A percentile compares a stretch with the other conserved stretches of the same genome.
phyloP scores from a whole-genome alignment of 768 basidiomycete genomes.

The Trametes maxima region DNA sequence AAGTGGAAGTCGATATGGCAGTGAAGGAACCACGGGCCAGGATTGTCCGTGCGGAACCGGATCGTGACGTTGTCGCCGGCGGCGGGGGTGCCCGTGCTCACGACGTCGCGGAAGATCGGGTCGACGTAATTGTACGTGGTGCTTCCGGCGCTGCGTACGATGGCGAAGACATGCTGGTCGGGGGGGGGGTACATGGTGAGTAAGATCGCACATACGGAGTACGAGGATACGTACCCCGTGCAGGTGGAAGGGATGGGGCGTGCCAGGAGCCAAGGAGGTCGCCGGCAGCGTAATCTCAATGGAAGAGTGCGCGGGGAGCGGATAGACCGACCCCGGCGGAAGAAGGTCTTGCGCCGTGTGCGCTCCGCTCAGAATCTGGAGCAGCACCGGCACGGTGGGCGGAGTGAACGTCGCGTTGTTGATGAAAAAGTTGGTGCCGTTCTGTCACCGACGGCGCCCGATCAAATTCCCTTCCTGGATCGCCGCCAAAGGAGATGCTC shows the following conservation, averaged over 20 bases:
- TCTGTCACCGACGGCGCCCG: not conserved
- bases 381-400: slow-evolving; percentile 45
- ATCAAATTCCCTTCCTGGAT: slow-evolving; percentile 4
- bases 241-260: slow-evolving; percentile 20
- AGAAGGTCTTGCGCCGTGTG: slow-evolving; percentile 40
- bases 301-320: slow-evolving; percentile 43
- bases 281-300: slow-evolving; percentile 14
- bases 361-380: slow-evolving; percentile 28
- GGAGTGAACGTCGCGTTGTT: slow-evolving; percentile 35
- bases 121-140: slow-evolving; percentile 37
- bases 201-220: slow-evolving; percentile 9
- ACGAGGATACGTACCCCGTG: slow-evolving; percentile 25
- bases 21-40: not conserved
- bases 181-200: not conserved
- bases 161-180: slow-evolving; percentile 39
- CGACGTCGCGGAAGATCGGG: slow-evolving; percentile 35
- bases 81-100: slow-evolving; percentile 13
- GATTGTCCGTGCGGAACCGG: slow-evolving; percentile 23
- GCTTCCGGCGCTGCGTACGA: slow-evolving; percentile 37
- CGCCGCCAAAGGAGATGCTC: slow-evolving; percentile 2
- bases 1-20: slow-evolving; percentile 22
- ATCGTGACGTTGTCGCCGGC: slow-evolving; percentile 25
- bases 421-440: slow-evolving; percentile 32
- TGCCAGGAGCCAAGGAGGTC: not conserved
- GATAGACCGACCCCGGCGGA: slow-evolving; percentile 44